A percentile compares a stretch with the other conserved stretches of the same genome.
These are phyloP conservation scores for Cytospora mali DNA, from an alignment of 2,329 filamentous ascomycete species.

Conservation along the genomic window DNA sequence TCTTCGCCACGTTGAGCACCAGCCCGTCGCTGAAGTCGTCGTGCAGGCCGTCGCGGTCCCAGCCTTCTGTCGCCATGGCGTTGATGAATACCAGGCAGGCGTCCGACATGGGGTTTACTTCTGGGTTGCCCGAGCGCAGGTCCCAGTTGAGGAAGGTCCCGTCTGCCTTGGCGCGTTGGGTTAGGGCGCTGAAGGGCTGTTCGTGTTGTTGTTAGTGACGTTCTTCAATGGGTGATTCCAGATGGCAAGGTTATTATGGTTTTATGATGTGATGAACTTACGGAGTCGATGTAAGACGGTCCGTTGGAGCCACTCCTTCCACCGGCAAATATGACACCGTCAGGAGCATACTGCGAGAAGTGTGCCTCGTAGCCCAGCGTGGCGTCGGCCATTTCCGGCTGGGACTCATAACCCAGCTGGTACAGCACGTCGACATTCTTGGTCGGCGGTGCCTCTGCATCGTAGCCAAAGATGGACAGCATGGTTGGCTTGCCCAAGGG, in stretches of 20 bases:
- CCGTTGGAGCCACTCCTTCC: slow-evolving; percentile 55
- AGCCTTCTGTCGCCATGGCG: slow-evolving; percentile 77
- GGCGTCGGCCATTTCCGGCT: slow-evolving; percentile 48
- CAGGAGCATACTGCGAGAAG: slow-evolving; percentile 52
- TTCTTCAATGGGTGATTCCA: neutral
- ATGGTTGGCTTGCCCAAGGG: slow-evolving; percentile 63
- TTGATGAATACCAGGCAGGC: slow-evolving; percentile 69
- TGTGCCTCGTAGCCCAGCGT: slow-evolving; percentile 46
- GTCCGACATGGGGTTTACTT: slow-evolving; percentile 53
- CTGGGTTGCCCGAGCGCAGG: slow-evolving; percentile 47
- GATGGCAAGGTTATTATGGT: neutral
- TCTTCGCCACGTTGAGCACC: slow-evolving; percentile 59
- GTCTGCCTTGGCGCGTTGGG: slow-evolving; percentile 54
- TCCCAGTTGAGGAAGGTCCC: slow-evolving; percentile 63
- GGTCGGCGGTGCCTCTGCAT: slow-evolving; percentile 58
- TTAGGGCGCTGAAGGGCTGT: slow-evolving; percentile 60
- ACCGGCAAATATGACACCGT: slow-evolving; percentile 55
- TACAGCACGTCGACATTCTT: slow-evolving; percentile 51
- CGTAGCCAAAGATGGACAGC: slow-evolving; percentile 63
- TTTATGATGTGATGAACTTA: slow-evolving; percentile 33
- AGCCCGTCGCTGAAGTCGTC: slow-evolving; percentile 69
- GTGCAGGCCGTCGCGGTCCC: slow-evolving; percentile 64
- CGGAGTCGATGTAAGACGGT: slow-evolving; percentile 53
- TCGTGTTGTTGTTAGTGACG: slow-evolving; percentile 26
- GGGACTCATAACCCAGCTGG: slow-evolving; percentile 51